Base-by-base conservation (phyloP, 1,284 basidiomycete species). In the Inonotus obliquus region DNA sequence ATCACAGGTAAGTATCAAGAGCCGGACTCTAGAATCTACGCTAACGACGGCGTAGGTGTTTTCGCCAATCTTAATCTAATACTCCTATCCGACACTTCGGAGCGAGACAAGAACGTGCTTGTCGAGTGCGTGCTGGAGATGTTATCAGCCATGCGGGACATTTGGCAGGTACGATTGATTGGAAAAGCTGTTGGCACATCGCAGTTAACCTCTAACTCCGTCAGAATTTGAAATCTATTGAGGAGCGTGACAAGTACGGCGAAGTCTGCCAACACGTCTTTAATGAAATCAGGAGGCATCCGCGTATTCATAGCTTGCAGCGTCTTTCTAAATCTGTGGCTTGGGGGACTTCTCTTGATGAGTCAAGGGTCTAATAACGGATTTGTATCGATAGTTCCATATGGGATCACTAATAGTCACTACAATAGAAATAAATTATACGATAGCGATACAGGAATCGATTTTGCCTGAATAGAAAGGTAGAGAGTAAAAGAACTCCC, bases 101-200 rank as follows among this genome's bases (percentile, higher is more conserved):
- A 59, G 45, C 44, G 47, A 10, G 48, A 52, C 35, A 59, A 55
- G 45, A 44, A 55, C 17, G 38, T 54, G 13, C 57, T 52, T 35
- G 38, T 54, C 38, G 55, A 62, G 52, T 54, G 52, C 29, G 41
- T 62, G 9, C 49, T 63, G 23, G 23, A 35, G 21, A 63, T 63
- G 59, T 47, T 61, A 13, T 60, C 63, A 37, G 37, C 63, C 13
- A 54, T 64, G 63, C 54, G 54, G 49, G 63, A 64, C 29, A 59
- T 59, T 27, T 60, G 48, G 45, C 41, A 57, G 45, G 62, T 53
- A 53, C 19, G 60, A 6, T 49, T 44, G 5, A 10, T n/a, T n/a
- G 2, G n/a, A 17, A 23, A 10, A 4, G 14, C 41, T 7, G 4
- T 44, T 14, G 17, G 25, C 17, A n/a, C 4, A 13, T 47, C n/a